Evolutionary conservation across 495 filamentous ascomycete species (phyloP).

Genomic region (Aspergillus egyptiacus): DNA sequence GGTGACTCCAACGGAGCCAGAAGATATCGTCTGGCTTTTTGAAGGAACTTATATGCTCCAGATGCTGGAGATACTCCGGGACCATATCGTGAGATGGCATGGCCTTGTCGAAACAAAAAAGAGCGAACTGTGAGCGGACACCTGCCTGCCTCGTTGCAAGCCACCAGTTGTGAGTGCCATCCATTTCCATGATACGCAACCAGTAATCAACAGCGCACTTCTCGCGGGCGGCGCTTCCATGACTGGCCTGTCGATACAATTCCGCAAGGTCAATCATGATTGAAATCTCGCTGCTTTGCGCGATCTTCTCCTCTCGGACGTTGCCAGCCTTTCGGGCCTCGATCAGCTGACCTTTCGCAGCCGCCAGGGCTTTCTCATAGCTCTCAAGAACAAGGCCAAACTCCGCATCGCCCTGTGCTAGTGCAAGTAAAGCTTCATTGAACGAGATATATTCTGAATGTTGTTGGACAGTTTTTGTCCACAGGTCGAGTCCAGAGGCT

Average conservation of each 20-base stretch:
- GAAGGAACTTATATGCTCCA: not conserved
- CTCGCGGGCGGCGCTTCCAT: not conserved
- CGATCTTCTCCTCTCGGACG: not conserved
- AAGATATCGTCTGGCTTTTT: not conserved
- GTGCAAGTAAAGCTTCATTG: not conserved
- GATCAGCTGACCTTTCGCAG: not conserved
- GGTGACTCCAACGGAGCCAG: not conserved
- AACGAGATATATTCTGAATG: not conserved
- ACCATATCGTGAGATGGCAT: not conserved
- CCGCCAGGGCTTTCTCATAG: not conserved
- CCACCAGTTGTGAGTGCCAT: not conserved
- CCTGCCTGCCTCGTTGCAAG: not conserved
- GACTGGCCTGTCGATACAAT: not conserved
- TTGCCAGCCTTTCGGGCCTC: not conserved
- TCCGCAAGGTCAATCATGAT: not conserved
- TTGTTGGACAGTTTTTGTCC: not conserved
- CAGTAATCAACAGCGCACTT: not conserved
- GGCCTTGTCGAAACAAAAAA: not conserved
- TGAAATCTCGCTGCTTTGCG: not conserved
- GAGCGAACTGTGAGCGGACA: not conserved
- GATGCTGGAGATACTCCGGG: not conserved
- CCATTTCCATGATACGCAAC: not conserved
- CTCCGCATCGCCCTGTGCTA: not conserved
- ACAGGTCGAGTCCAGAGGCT: not conserved
- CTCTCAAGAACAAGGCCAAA: not conserved